phyloP scores from a whole-genome alignment of 2,329 filamentous ascomycete genomes.

The Fusarium sp. region DNA sequence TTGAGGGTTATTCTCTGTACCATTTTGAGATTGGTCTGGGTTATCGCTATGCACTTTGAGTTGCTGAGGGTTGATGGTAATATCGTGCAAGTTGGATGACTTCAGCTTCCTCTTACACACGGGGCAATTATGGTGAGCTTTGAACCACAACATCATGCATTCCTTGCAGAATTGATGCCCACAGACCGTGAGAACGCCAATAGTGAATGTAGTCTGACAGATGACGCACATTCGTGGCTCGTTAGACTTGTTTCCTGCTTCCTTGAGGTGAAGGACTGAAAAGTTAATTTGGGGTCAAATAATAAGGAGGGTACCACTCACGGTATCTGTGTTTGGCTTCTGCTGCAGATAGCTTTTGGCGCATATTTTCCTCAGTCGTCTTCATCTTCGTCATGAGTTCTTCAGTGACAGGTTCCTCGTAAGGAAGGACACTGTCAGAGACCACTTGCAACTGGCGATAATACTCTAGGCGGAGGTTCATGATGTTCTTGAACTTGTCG shows the following conservation, averaged over 20 bases:
- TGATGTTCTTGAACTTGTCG: slow-evolving; percentile 78
- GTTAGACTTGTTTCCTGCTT: slow-evolving; percentile 70
- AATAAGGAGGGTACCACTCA: slow-evolving; percentile 49
- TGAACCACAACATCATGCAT: slow-evolving; percentile 85
- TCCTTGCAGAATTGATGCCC: slow-evolving; percentile 94
- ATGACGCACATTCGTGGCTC: slow-evolving; percentile 84
- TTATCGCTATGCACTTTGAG: slow-evolving; percentile 69
- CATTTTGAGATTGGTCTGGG: slow-evolving; percentile 17
- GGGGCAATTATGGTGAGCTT: slow-evolving; percentile 79
- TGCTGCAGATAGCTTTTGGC: slow-evolving; percentile 68
- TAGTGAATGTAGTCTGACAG: slow-evolving; percentile 79
- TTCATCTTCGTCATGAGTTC: slow-evolving; percentile 52
- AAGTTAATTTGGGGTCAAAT: slow-evolving; percentile 15
- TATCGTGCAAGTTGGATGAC: slow-evolving; percentile 80
- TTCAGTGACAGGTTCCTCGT: slow-evolving; percentile 72
- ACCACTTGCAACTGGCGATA: slow-evolving; percentile 91
- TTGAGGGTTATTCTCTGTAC: slow-evolving; percentile 13
- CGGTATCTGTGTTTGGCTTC: slow-evolving; percentile 82
- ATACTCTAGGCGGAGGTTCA: slow-evolving; percentile 89
- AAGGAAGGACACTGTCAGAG: slow-evolving; percentile 86
- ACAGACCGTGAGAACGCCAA: slow-evolving; percentile 87
- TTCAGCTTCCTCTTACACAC: slow-evolving; percentile 81
- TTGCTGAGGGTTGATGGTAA: slow-evolving; percentile 82
- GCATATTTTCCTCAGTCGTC: slow-evolving; percentile 56
- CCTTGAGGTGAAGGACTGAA: slow-evolving; percentile 64